Evolutionary conservation across 768 basidiomycete species (phyloP).

Genomic region (Coprinopsis sp.): DNA sequence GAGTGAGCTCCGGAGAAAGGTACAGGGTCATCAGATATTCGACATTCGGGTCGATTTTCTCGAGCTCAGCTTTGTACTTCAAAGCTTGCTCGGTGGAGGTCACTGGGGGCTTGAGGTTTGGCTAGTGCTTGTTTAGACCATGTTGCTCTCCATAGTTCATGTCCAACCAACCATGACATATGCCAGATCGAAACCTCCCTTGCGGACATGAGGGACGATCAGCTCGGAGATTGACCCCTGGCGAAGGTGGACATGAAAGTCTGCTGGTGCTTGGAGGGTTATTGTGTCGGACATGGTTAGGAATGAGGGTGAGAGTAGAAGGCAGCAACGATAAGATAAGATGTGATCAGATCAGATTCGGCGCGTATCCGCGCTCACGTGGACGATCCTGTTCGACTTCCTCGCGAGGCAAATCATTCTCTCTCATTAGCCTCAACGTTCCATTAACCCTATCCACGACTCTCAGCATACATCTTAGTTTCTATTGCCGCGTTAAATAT

Average conservation of each 20-base stretch:
- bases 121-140: conserved; percentile 42
- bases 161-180: conserved; percentile 84
- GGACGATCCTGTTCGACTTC: conserved; percentile 32
- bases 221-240: conserved; percentile 79
- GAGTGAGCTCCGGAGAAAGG: conserved; percentile 86
- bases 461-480: too few relatives aligned
- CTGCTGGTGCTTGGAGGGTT: conserved; percentile 62
- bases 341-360: too few relatives aligned
- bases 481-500: too few relatives aligned
- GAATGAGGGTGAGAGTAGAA: neutral
- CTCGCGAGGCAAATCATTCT: conserved; percentile 14
- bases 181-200: conserved; percentile 86
- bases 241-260: conserved; percentile 96
- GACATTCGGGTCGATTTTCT: conserved; percentile 68
- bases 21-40: conserved; percentile 97
- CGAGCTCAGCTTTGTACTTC: conserved; percentile 70
- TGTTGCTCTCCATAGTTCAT: conserved; percentile 2
- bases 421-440: too few relatives aligned
- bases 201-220: conserved; percentile 83
- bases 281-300: conserved; percentile 35
- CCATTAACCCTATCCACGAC: too few relatives aligned
- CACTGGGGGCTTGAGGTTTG: conserved; percentile 88
- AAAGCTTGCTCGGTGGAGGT: conserved; percentile 77
- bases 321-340: neutral
- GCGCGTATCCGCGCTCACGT: too few relatives aligned